These are phyloP conservation scores for Cyclostephanos tholiformis DNA, from an alignment of 108 stramenopile genomes.

Conservation along the genomic window DNA sequence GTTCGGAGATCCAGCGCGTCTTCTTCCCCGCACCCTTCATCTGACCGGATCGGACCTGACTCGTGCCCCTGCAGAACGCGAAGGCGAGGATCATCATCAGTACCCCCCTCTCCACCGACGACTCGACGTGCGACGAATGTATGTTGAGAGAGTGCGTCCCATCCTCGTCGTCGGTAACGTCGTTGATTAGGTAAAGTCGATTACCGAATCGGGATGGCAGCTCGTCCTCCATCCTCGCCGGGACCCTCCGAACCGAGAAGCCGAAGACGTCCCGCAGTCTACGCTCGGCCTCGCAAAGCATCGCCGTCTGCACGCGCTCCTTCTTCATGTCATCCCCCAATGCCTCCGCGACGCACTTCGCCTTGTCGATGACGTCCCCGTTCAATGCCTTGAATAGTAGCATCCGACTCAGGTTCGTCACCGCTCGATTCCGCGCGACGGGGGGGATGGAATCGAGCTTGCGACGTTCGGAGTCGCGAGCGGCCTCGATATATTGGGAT, in stretches of 20 bases:
- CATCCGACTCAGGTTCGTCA: constrained; percentile 61
- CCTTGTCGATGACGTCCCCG: constrained; percentile 75
- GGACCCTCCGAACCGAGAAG: constrained; percentile 62
- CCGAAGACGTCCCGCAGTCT: constrained; percentile 78
- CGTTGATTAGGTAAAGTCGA: constrained; percentile 75
- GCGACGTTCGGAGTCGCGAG: constrained; percentile 45
- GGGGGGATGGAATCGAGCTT: constrained; percentile 60
- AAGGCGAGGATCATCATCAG: constrained; percentile 75
- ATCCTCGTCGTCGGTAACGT: constrained; percentile 51
- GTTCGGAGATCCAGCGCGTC: constrained; percentile 73
- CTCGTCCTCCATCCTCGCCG: constrained; percentile 59
- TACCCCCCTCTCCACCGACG: constrained; percentile 69
- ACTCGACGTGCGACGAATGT: constrained; percentile 57
- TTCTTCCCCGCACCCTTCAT: constrained; percentile 50
- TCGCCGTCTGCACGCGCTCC: constrained; percentile 52
- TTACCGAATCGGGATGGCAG: constrained; percentile 68
- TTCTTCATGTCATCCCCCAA: constrained; percentile 41
- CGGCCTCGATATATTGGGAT: constrained; percentile 61
- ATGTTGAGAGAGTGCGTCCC: constrained; percentile 70
- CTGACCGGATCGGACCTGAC: constrained; percentile 39
- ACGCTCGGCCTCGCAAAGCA: constrained; percentile 59
- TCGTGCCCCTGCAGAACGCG: constrained; percentile 80
- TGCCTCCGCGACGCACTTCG: constrained; percentile 71
- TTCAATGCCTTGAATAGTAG: constrained; percentile 78
- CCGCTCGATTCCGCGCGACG: constrained; percentile 56